Evolutionary conservation across 2,329 filamentous ascomycete genomes (phyloP), one percentile per base, ranked within the genome.

Genomic region (Blastomyces gilchristii): DNA sequence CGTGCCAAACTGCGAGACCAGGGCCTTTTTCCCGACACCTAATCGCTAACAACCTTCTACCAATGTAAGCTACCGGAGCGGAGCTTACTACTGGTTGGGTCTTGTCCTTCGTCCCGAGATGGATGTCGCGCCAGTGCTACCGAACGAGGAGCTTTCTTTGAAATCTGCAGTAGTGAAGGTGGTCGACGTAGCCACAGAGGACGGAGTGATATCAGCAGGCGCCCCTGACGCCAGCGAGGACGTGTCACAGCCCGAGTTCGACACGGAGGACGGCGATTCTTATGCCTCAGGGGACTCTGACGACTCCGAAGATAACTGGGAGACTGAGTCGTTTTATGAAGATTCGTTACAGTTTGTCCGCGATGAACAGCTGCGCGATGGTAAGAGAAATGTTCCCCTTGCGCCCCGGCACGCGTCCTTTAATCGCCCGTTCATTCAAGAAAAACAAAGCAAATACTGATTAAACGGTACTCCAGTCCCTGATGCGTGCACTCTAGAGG

Each of bases 401-500:
- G 9, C 9, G 1, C n/a, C 47, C 8, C 45, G 6, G 5, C 45
- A 3, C 47, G 16, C 37, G 5, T 1, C 11, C 37, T 12, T 57
- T 22, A 39, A 12, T 31, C 34, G 22, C 12, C 41, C 5, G 14
- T 39, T 28, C 43, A 16, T 7, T 39, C 59, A 43, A 39, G 28
- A 25, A 37, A 50, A 50, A 16, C 41, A 34, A 34, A 8, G 39
- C 39, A 52, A 11, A 50, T 16, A 28, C 60, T 56, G 18, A 61
- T 37, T 25, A 43, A 53, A 39, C 18, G 45, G 45, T 61, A 56
- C 63, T 63, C 60, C 69, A 75, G 73, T 76, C n/a, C 73, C 82
- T 47, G 81, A 82, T 64, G 77, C 78, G 34, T 90, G 87, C 76
- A 86, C 85, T 0, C 79, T 85, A 12, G 84, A 89, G 66, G 88